Conservation (phyloP, 75 land plant genomes). For the Cryptomeria japonica region DNA sequence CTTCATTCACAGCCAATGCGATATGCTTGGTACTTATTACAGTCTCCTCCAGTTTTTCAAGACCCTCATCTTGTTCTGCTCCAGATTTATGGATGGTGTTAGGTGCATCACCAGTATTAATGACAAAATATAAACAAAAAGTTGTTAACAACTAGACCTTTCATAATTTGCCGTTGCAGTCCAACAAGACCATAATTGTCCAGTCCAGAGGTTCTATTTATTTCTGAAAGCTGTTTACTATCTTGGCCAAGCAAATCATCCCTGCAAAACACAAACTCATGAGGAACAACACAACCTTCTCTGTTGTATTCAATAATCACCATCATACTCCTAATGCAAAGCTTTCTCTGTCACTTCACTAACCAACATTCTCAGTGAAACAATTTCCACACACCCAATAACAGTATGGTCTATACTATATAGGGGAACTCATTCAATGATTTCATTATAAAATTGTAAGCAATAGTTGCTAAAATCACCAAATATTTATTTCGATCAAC, state of each 20-base stretch:
- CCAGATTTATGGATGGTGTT: neutral
- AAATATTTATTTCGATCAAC: neutral
- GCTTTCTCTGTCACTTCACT: neutral
- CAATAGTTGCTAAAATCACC: no score
- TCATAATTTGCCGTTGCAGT: slow-evolving; percentile 73
- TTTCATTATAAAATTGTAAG: neutral
- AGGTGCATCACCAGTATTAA: neutral
- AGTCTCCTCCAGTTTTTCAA: slow-evolving; percentile 77
- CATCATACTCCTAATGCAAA: neutral
- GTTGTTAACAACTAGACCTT: slow-evolving; percentile 24
- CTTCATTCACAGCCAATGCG: slow-evolving; percentile 93
- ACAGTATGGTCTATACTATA: neutral
- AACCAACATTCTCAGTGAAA: neutral
- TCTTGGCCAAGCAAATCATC: slow-evolving; percentile 62
- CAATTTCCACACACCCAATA: neutral
- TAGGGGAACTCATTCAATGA: neutral
- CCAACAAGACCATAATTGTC: slow-evolving; percentile 70
- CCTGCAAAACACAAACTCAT: slow-evolving; percentile 20
- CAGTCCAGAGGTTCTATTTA: slow-evolving; percentile 57
- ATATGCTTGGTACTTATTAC: slow-evolving; percentile 95
- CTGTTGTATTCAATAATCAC: neutral
- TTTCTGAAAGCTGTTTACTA: slow-evolving; percentile 42
- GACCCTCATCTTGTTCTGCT: slow-evolving; percentile 95
- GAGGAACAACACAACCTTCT: neutral
- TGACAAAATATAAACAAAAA: neutral